Base-by-base conservation (phyloP, 2,329 filamentous ascomycete species). In the Apiospora aurea region DNA sequence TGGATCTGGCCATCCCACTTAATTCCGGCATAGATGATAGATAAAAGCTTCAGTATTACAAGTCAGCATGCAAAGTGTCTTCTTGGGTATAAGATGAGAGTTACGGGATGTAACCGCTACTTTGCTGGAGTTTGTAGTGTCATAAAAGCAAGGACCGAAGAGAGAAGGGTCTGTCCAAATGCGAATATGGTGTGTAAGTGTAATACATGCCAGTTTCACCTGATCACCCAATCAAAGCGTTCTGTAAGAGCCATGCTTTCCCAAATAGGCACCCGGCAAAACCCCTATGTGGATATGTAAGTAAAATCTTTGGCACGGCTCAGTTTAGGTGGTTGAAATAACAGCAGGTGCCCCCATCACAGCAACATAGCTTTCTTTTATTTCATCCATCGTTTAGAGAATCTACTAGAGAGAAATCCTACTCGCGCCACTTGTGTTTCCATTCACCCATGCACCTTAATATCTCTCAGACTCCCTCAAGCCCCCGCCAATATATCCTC, bases 401-500 rank as follows among this genome's bases (percentile, higher is more conserved):
- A 29, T 29, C 26, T 29, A 3, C 26, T 29, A 29, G 1, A 29
- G 3, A 29, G 1, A 29, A 29, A 2, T 2, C 26, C 26, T 29
- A 29, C 26, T 29, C 26, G 26, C 26, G 26, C 26, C 2, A 29
- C 26, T 29, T 29, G 1, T 29, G 3, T 29, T 29, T 3, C 8
- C 64, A 24, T 67, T 41, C 16, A 3, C 61, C 38, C 34, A 44
- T 67, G 16, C 38, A 16, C 3, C 26, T 29, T 29, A 3, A 29
- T 29, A 13, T 67, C n/a, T 8, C 24, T 11, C 44, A 34, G 21
- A 26, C 7, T 10, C 14, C 10, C 34, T 67, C 38, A 68, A 29
- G 66, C 66, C 41, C 0, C 34, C n/a, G 69, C 61, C 68, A 75
- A 61, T 24, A 75, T 74, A 47, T 72, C 74, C 53, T 73, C 74